phyloP scores from a whole-genome alignment of 2,329 filamentous ascomycete genomes.

The Clonostachys chloroleuca region DNA sequence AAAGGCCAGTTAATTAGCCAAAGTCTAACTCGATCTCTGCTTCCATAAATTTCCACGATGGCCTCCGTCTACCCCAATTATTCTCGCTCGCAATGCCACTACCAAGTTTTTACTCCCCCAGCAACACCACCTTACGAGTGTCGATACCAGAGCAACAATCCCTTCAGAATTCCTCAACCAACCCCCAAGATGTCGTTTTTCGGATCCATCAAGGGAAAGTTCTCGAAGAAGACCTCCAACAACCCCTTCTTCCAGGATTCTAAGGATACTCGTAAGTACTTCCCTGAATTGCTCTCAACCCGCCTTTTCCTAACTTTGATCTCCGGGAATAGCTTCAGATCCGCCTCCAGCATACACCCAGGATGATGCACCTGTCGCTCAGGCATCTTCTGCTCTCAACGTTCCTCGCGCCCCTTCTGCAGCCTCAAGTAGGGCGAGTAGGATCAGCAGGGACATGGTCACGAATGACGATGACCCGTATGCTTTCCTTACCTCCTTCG shows the following conservation, averaged over 20 bases:
- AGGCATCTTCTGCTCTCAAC: not conserved
- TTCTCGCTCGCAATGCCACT: no score
- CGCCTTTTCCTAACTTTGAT: no score
- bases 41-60: no score
- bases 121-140: no score
- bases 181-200: constrained; percentile 9
- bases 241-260: not conserved
- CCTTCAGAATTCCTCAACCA: no score
- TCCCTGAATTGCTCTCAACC: no score
- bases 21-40: no score
- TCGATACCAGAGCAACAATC: no score
- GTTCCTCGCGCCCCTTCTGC: not conserved
- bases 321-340: not conserved
- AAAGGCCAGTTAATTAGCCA: no score
- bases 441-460: not conserved
- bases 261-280: no score
- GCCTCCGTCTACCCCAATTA: no score
- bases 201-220: constrained; percentile 23
- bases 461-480: constrained; percentile 58
- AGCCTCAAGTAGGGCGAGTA: not conserved
- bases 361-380: constrained; percentile 8
- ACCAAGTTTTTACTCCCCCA: no score
- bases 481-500: constrained; percentile 72
- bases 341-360: not conserved
- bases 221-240: constrained; percentile 12